Evolutionary conservation across 495 filamentous ascomycete genomes (phyloP).

Genomic region (Letharia lupina): DNA sequence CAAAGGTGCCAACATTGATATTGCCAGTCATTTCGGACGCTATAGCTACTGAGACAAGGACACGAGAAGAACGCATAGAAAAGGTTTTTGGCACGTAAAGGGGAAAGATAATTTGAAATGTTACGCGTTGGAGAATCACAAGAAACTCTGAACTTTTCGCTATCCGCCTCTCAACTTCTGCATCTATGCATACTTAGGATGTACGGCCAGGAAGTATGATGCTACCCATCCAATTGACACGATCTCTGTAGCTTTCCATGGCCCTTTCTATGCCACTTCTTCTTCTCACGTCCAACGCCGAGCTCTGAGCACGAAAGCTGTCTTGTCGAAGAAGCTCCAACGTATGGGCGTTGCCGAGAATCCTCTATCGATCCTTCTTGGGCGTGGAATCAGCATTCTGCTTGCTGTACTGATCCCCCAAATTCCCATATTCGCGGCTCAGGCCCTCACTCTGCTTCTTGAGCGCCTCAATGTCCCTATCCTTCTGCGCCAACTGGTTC

Average conservation of each 20-base stretch:
- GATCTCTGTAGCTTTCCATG: background rate
- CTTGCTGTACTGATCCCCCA: conserved; percentile 68
- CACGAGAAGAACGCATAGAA: background rate
- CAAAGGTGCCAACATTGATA: background rate
- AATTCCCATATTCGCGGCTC: conserved; percentile 66
- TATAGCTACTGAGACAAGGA: background rate
- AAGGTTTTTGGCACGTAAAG: background rate
- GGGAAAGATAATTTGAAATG: background rate
- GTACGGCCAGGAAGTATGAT: background rate
- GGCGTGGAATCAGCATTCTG: conserved; percentile 38
- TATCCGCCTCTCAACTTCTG: background rate
- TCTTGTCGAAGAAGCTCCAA: background rate
- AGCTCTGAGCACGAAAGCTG: conserved; percentile 3
- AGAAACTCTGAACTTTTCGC: background rate
- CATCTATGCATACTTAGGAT: background rate
- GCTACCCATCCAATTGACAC: background rate
- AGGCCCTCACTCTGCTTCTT: conserved; percentile 79
- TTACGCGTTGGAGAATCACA: background rate
- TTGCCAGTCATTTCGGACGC: background rate
- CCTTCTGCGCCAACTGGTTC: conserved; percentile 62
- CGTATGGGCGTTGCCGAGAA: background rate
- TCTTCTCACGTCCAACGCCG: background rate
- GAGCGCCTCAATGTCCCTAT: conserved; percentile 67
- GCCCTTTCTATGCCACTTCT: background rate
- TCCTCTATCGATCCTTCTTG: conserved; percentile 62